phyloP scores from a whole-genome alignment of 768 basidiomycete genomes.

The Paxillus ammoniavirescens region DNA sequence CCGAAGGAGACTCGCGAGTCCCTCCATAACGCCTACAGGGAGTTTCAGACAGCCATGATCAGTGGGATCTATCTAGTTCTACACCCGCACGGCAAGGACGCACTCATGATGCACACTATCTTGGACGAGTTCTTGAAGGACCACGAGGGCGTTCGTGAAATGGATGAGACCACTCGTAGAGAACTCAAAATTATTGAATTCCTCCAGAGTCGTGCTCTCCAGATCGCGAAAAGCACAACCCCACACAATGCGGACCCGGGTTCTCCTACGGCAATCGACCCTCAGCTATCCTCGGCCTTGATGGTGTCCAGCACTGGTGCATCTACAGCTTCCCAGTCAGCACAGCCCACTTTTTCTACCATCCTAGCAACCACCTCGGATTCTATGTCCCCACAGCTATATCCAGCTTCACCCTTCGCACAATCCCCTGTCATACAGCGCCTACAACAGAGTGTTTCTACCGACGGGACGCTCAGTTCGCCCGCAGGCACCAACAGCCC shows the following conservation, averaged over 20 bases:
- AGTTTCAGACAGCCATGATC: constrained; percentile 89
- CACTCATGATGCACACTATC: constrained; percentile 72
- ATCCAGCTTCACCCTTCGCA: constrained; percentile 26
- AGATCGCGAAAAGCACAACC: constrained; percentile 38
- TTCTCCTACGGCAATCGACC: constrained; percentile 18
- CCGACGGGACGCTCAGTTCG: constrained; percentile 50
- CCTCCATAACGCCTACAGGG: constrained; percentile 78
- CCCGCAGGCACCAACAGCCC: constrained; percentile 71
- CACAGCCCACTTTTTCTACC: constrained; percentile 21
- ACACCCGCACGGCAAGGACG: constrained; percentile 70
- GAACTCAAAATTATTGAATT: constrained; percentile 87
- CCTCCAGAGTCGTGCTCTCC: constrained; percentile 65
- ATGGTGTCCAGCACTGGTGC: constrained; percentile 7
- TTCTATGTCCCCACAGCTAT: constrained; percentile 21
- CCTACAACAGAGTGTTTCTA: constrained; percentile 45
- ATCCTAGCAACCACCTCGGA: constrained; percentile 20
- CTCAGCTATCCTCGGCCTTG: constrained; percentile 33
- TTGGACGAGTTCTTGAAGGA: constrained; percentile 76
- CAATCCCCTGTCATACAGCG: constrained; percentile 58
- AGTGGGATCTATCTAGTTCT: constrained; percentile 83
- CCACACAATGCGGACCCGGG: constrained; percentile 15
- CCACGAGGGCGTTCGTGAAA: constrained; percentile 48
- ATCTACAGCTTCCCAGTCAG: constrained; percentile 9
- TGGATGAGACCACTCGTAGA: constrained; percentile 79
- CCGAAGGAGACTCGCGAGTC: constrained; percentile 66